Percentiles rank a stretch among this genome's conserved stretches.
Evolutionary conservation across 2,329 filamentous ascomycete species (phyloP).

Genomic region (Fusarium globosum): DNA sequence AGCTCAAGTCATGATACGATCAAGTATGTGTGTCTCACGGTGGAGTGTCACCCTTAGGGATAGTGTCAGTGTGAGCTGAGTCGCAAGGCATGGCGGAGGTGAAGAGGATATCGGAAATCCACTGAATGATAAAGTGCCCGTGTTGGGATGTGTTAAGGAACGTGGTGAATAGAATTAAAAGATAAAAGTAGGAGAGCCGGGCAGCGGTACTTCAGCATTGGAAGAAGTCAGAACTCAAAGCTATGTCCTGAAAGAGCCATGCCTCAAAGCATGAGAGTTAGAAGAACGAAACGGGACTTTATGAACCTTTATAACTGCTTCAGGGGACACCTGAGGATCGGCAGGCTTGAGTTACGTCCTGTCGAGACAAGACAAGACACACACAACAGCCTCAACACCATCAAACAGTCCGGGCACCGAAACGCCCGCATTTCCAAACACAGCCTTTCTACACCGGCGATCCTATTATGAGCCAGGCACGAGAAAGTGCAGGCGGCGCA

Average conservation of each 20-base stretch:
- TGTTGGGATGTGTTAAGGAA: background rate
- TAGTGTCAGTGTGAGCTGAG: background rate
- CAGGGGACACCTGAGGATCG: background rate
- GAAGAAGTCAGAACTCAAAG: background rate
- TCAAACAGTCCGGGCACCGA: background rate
- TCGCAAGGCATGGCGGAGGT: constrained; percentile 11
- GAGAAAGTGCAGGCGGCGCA: background rate
- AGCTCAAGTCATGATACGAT: background rate
- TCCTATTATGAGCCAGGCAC: background rate
- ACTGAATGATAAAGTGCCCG: background rate
- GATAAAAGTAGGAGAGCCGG: background rate
- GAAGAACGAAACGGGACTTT: background rate
- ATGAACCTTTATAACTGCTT: background rate
- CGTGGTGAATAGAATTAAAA: background rate
- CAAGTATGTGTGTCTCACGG: background rate
- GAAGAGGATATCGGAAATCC: background rate
- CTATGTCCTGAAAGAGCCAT: constrained; percentile 2
- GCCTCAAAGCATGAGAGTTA: background rate
- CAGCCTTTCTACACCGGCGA: constrained; percentile 4
- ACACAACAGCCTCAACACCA: constrained; percentile 15
- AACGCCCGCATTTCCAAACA: constrained; percentile 6
- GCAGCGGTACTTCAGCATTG: background rate
- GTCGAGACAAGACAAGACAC: background rate
- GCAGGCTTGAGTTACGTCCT: background rate
- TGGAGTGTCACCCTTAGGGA: background rate